Percentiles rank a stretch among this genome's conserved stretches.
Evolutionary conservation across 805 yeast species (phyloP).

Genomic region (Metschnikowia hibisci): DNA sequence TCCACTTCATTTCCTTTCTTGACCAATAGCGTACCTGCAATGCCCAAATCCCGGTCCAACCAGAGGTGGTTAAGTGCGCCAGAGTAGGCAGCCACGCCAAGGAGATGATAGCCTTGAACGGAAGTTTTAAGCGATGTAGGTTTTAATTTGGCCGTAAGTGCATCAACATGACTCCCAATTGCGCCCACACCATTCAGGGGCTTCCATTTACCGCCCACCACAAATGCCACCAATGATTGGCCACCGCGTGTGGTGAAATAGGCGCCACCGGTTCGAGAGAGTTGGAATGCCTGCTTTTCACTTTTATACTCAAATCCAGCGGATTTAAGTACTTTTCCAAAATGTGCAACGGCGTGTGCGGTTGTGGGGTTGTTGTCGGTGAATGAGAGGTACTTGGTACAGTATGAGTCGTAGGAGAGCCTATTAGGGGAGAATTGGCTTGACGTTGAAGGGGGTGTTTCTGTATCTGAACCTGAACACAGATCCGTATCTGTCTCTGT

Average conservation of each 20-base stretch:
- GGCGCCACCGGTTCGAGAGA: conserved; percentile 15
- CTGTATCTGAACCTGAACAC: neutral
- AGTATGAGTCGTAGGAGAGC: conserved; percentile 15
- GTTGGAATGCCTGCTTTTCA: conserved; percentile 19
- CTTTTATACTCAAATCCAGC: conserved; percentile 28
- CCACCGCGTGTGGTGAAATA: conserved; percentile 32
- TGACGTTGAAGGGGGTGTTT: neutral
- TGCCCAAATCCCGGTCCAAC: conserved; percentile 42
- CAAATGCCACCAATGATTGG: conserved; percentile 34
- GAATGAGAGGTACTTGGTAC: conserved; percentile 26
- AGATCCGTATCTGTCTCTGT: conserved; percentile 7
- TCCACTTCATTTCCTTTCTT: conserved; percentile 17
- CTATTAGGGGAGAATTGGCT: neutral
- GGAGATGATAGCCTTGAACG: conserved; percentile 31
- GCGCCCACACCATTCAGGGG: conserved; percentile 26
- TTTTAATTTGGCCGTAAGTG: conserved; percentile 35
- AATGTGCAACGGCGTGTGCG: conserved; percentile 30
- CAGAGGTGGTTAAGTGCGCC: conserved; percentile 33
- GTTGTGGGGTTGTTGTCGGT: conserved; percentile 41
- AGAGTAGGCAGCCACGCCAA: conserved; percentile 42
- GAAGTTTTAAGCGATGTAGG: conserved; percentile 22
- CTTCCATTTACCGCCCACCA: conserved; percentile 36
- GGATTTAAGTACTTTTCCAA: conserved; percentile 20
- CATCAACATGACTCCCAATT: conserved; percentile 36
- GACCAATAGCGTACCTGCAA: conserved; percentile 36